Base-by-base conservation (phyloP, 495 filamentous ascomycete genomes). In the Jackrogersella minutella region DNA sequence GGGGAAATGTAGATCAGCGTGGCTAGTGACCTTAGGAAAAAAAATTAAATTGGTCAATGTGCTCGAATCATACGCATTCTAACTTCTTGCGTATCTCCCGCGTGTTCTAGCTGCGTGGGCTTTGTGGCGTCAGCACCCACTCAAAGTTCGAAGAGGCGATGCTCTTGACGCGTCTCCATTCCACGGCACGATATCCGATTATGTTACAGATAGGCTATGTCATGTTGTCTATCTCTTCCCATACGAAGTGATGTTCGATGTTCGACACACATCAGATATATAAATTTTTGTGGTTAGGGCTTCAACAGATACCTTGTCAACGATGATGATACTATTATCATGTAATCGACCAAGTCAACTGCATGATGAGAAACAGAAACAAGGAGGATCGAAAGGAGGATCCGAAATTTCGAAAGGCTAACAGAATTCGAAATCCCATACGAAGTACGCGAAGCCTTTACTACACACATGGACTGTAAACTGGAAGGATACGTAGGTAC, bases 1-100 rank as follows among this genome's bases (percentile, higher is more conserved):
- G 17, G 46, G 46, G 47, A 68, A 59, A 68, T 68, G 54, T 22
- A 30, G 58, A 68, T 68, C 65, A 36, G 40, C 58, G 31, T 61
- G 57, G 51, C 57, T 66, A 61, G 28, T 34, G 16, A 36, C 17
- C 28, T 17, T 30, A 21, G 16, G 9, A 2, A 17, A 31, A n/a
- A 39, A 57, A 51, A 52, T 21, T 43, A 37, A 44, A 14, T 40
- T 21, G 30, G 16, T 37, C 21, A 17, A 44, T 47, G 31, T 57
- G 2, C 59, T 67, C 41, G n/a, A 41, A 61, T 58, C 33, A 1
- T 58, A 53, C 19, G 7, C 47, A 5, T 62, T 67, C 33, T 30
- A 7, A 30, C 17, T 56, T 30, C 26, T 67, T 67, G 64, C 53
- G 52, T 17, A 11, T 46, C 24, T 26, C 21, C 33, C 55, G 59